Evolutionary conservation across 257 asterid genomes (phyloP).

Genomic region (Solanum gracilifrons): DNA sequence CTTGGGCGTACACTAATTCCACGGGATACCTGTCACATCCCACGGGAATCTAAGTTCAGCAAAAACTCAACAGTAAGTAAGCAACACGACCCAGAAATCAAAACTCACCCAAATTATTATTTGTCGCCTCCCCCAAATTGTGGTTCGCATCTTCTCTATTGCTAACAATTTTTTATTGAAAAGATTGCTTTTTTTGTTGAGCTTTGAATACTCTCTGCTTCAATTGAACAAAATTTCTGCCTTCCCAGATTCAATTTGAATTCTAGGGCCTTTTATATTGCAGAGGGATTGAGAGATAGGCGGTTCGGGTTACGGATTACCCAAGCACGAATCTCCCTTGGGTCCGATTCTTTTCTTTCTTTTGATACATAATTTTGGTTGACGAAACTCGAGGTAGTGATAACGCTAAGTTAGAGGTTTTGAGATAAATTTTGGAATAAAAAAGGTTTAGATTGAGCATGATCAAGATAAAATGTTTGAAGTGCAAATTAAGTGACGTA

Average conservation of each 20-base stretch:
- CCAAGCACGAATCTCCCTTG: neutral
- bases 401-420: neutral
- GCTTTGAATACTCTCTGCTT: neutral
- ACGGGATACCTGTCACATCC: neutral
- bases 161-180: neutral
- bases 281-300: neutral
- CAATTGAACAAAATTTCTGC: neutral
- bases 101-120: neutral
- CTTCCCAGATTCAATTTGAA: neutral
- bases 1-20: neutral
- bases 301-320: neutral
- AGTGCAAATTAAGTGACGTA: neutral
- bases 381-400: too few species aligned
- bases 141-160: neutral
- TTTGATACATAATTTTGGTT: too few species aligned
- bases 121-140: neutral
- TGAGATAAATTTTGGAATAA: neutral
- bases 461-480: neutral
- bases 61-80: neutral
- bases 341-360: neutral
- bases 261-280: neutral
- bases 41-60: neutral
- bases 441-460: neutral
- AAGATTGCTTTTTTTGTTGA: neutral
- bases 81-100: neutral